Evolutionary conservation across 2,329 filamentous ascomycete species (phyloP).

Genomic region (Chlorencoelia australis): DNA sequence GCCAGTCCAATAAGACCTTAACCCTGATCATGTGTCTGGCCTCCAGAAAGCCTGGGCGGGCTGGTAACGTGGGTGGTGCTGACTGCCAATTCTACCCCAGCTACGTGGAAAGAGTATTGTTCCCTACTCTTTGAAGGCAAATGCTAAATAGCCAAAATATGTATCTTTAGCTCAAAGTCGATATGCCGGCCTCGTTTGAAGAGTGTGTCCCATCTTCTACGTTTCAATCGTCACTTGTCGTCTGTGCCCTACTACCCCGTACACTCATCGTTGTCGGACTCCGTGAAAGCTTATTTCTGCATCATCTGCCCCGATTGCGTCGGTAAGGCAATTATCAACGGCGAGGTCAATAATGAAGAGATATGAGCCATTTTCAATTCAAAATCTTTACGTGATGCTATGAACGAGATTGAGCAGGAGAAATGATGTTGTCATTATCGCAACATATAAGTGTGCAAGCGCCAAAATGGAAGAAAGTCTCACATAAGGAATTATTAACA

Average conservation of each 20-base stretch:
- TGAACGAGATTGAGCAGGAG: background rate
- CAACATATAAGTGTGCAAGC: background rate
- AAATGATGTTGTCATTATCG: background rate
- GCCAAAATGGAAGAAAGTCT: background rate
- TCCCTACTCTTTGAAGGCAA: background rate
- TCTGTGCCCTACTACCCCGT: background rate
- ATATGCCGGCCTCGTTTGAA: background rate
- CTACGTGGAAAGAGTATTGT: background rate
- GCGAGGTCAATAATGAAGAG: background rate
- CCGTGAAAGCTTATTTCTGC: background rate
- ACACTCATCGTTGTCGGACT: background rate
- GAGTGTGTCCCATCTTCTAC: background rate
- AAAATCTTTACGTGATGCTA: background rate
- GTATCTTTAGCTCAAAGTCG: background rate
- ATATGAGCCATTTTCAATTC: background rate
- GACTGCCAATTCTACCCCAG: background rate
- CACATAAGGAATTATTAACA: background rate
- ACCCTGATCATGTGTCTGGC: background rate
- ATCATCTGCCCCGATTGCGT: background rate
- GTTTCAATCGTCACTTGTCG: background rate
- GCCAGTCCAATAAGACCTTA: background rate
- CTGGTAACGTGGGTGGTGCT: background rate
- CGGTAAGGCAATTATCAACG: background rate
- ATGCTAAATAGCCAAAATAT: background rate
- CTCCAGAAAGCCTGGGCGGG: background rate